Evolutionary conservation across 768 basidiomycete species (phyloP), one percentile per base, ranked within the genome.

Genomic region (Mycena maculata): DNA sequence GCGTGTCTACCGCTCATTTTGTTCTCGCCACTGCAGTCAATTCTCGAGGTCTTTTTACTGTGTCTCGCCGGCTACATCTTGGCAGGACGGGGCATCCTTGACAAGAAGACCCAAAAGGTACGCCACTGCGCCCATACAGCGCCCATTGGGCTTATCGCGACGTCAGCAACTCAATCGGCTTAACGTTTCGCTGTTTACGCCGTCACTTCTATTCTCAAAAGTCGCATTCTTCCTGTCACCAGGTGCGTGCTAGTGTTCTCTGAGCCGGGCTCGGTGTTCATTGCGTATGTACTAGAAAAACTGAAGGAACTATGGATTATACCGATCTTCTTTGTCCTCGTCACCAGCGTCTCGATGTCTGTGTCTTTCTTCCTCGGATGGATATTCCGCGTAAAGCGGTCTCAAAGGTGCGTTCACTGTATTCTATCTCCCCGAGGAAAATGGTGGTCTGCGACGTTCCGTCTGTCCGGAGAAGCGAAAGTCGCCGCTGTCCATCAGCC

Each of bases 181-280:
- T 57, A 97, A 96, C 76, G 89, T 97, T 25, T 92, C 92, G 0
- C 87, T 98, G 33, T 98, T 98, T 80, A 94, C 93, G 0, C 92
- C 93, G 0, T 90, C 92, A 0, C 87, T 96, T 8, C 82, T 97
- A 33, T 96, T 97, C 80, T 95, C 93, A 15, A 99, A 98, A 80
- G 95, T 99, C 23, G 97, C 96, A 0, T 97, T 96, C 81, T 94
- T 92, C 76, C 78, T 96, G 44, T 88, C 92, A 0, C 95, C 96
- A 76, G 87, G 92, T 87, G 69, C 36, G 84, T 73, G 23, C 6
- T 9, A 72, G 25, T 15, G 5, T 23, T 38, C 18, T 47, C 7
- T 44, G 39, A 48, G 4, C 3, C 23, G 10, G 36, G 27, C 7
- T 30, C 48, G 28, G n/a, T n/a, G n/a, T n/a, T n/a, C 41, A 15